Percentiles rank a stretch among this genome's conserved stretches.
These are phyloP conservation scores for Linderniella brevidens DNA, from an alignment of 257 asterid species.

Conservation along the genomic window DNA sequence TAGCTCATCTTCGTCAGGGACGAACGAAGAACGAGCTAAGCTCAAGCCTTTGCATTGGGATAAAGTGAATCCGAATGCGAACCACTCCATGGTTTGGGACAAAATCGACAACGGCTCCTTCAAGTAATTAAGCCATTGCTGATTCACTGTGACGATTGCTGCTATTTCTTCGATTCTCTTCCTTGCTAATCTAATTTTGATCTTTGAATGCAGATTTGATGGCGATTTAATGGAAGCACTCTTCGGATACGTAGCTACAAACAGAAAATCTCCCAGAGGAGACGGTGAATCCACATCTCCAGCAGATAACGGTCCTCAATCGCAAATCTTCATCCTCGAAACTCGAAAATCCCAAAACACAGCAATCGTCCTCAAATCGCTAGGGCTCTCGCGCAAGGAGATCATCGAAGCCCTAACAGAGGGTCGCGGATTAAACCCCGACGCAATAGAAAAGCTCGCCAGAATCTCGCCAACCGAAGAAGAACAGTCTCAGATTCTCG, in stretches of 20 bases:
- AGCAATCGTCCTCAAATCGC: slow-evolving; percentile 64
- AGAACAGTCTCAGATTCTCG: slow-evolving; percentile 41
- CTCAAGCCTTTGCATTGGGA: slow-evolving; percentile 90
- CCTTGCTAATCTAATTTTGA: too few relatives aligned
- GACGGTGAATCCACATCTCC: slow-evolving; percentile 15
- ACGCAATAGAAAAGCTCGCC: slow-evolving; percentile 52
- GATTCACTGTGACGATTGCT: too few relatives aligned
- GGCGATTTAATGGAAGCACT: slow-evolving; percentile 96
- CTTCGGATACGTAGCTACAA: slow-evolving; percentile 75
- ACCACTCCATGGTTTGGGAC: slow-evolving; percentile 96
- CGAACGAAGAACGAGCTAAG: slow-evolving; percentile 33
- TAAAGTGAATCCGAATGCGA: slow-evolving; percentile 59
- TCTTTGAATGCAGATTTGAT: slow-evolving; percentile 52
- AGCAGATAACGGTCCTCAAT: slow-evolving; percentile 30
- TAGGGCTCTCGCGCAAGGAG: slow-evolving; percentile 36
- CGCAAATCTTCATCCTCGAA: slow-evolving; percentile 72
- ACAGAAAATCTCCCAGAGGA: slow-evolving; percentile 48
- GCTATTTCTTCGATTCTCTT: neutral
- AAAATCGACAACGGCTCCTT: slow-evolving; percentile 80
- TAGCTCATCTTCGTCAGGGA: slow-evolving; percentile 21
- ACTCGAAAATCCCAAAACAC: slow-evolving; percentile 67
- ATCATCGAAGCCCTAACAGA: slow-evolving; percentile 45
- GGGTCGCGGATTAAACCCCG: slow-evolving; percentile 49
- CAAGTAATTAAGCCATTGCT: slow-evolving; percentile 39
- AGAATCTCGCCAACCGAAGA: slow-evolving; percentile 57